Percentiles rank a stretch among this genome's conserved stretches.
These are phyloP conservation scores for Fraxinus dipetala DNA, from an alignment of 305 asterid species.

Conservation along the genomic window DNA sequence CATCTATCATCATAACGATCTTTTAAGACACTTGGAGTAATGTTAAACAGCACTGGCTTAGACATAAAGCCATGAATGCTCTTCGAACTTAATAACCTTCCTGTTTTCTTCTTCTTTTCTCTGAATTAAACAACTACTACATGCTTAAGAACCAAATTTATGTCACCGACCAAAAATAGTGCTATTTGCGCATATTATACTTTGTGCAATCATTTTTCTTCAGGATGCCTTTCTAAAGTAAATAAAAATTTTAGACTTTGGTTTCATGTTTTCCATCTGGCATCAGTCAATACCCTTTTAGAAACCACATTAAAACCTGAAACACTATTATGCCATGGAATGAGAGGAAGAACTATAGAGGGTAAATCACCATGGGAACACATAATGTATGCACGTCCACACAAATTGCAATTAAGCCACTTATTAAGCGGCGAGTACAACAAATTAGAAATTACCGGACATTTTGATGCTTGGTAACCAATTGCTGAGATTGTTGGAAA, in stretches of 20 bases:
- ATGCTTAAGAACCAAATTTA: neutral
- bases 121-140: neutral
- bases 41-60: neutral
- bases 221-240: neutral
- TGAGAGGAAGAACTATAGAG: neutral
- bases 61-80: neutral
- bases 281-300: neutral
- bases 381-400: neutral
- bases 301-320: neutral
- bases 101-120: neutral
- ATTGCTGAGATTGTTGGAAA: neutral
- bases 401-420: conserved; percentile 9
- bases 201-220: neutral
- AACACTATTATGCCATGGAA: neutral
- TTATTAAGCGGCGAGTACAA: neutral
- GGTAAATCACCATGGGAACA: neutral
- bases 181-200: neutral
- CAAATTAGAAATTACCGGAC: conserved; percentile 27
- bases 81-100: neutral
- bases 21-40: neutral
- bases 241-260: neutral
- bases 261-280: neutral
- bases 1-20: neutral
- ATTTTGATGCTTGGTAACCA: conserved; percentile 7
- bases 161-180: neutral